Base-by-base conservation (phyloP, 768 basidiomycete species). In the Chalciporus chontae region DNA sequence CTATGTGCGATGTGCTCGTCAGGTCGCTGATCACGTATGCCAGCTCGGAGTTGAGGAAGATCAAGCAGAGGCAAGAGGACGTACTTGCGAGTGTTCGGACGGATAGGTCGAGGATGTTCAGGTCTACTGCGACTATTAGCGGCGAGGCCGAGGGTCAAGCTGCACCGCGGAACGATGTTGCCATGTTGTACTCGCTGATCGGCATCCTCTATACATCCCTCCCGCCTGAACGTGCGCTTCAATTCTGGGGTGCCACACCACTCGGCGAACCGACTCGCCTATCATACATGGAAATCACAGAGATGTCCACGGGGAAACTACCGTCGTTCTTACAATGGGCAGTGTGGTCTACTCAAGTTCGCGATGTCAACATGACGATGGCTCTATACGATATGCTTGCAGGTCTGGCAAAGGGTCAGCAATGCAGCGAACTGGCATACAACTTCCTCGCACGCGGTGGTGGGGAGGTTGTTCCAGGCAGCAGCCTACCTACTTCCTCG, bases 21-120 rank as follows among this genome's bases (percentile, higher is more conserved):
- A 78, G 85, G 39, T 82, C 83, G 7, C 67, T 88, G 24, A 82
- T 90, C 62, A 83, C 78, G 0, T 84, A 87, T 52, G 87, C 88
- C 3, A 87, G 86, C 7, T 88, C 88, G 0, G 87, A 89, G 64
- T 74, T 90, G 31, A 79, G 87, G 31, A 90, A 90, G 66, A 87
- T 96, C 64, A 90, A 92, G 61, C 89, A 93, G 54, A 73, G 86
- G 26, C 94, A 96, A 64, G 93, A 95, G 66, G 93, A 96, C 62
- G 75, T 85, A 4, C 73, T 90, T 39, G 84, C 86, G 1, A 83
- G 73, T 53, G 78, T 79, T 19, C 77, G 87, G 10, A 76, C 80
- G 4, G 84, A 85, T 62, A 76, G 87, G 23, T 74, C 79, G 14
- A 74, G 84, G 44, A 69, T 66, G 54, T 72, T 75, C 43, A 70